Percentiles rank a stretch among this genome's conserved stretches.
Conservation (phyloP, 2,329 filamentous ascomycete genomes). For the Venturia asperata region DNA sequence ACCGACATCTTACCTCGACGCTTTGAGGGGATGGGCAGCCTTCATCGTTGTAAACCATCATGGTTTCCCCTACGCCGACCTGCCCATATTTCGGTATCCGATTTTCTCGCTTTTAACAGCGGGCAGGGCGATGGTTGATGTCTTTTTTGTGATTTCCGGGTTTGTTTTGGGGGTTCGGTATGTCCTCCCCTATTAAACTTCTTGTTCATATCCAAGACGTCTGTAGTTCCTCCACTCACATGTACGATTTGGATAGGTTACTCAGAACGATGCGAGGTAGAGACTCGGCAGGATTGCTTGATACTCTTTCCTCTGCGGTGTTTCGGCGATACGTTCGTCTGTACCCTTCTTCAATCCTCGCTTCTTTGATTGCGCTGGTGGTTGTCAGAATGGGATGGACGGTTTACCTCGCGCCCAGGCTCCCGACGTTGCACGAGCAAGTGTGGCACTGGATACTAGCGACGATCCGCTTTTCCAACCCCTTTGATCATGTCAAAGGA, state of each 20-base stretch:
- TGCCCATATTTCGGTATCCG: slow-evolving; percentile 33
- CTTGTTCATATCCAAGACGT: no score
- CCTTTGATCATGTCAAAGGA: background rate
- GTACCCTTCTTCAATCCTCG: background rate
- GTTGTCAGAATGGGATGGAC: background rate
- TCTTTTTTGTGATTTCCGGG: slow-evolving; percentile 50
- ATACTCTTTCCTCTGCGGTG: background rate
- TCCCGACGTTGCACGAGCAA: background rate
- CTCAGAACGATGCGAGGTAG: background rate
- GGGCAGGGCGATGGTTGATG: slow-evolving; percentile 48
- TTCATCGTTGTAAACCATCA: slow-evolving; percentile 5
- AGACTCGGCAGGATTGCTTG: background rate
- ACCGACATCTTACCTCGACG: slow-evolving; percentile 1
- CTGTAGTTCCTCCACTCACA: background rate
- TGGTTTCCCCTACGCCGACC: background rate
- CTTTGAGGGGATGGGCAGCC: background rate
- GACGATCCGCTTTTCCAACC: background rate
- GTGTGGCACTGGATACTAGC: background rate
- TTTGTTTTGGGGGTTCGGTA: slow-evolving; percentile 34
- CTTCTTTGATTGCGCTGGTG: background rate
- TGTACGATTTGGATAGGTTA: background rate
- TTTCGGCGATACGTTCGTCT: background rate
- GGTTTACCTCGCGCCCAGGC: background rate
- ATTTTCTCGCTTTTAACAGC: slow-evolving; percentile 48
- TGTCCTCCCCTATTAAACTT: background rate